Evolutionary conservation across 306 rosid species (phyloP).

Genomic region (Medicago ruthenica): DNA sequence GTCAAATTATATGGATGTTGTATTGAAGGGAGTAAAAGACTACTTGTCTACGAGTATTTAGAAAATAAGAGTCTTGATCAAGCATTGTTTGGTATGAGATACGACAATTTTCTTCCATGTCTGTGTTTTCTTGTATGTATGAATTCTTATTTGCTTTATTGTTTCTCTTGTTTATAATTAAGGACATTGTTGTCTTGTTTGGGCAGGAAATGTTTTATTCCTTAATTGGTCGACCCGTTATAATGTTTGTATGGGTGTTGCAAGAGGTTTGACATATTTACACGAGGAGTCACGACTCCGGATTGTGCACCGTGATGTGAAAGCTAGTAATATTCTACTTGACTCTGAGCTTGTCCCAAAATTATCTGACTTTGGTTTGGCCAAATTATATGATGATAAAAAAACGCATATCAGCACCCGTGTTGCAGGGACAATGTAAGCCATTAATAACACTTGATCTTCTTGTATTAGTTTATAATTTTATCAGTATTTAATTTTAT

Average conservation of each 20-base stretch:
- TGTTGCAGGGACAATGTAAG: constrained; percentile 83
- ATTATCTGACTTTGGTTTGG: constrained; percentile 84
- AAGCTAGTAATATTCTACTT: constrained; percentile 80
- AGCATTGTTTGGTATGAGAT: constrained; percentile 77
- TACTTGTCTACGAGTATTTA: constrained; percentile 80
- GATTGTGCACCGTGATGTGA: constrained; percentile 87
- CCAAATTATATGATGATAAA: constrained; percentile 79
- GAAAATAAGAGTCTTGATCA: constrained; percentile 89
- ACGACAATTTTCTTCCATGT: not conserved
- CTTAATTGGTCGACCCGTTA: constrained; percentile 75
- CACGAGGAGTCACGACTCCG: constrained; percentile 77
- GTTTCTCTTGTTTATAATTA: not conserved
- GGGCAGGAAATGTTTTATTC: constrained; percentile 52
- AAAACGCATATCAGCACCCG: constrained; percentile 82
- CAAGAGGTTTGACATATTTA: constrained; percentile 80
- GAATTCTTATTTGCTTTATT: not conserved
- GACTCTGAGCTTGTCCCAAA: constrained; percentile 68
- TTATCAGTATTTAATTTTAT: not conserved
- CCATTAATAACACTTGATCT: not conserved
- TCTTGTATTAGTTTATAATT: not conserved
- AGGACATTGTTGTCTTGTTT: constrained; percentile 18
- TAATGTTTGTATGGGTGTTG: constrained; percentile 72
- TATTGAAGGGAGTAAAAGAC: constrained; percentile 68
- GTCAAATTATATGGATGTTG: constrained; percentile 83
- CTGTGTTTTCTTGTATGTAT: not conserved